Base-by-base conservation (phyloP, 169 alveolate genomes). In the Plasmodium vivax region DNA sequence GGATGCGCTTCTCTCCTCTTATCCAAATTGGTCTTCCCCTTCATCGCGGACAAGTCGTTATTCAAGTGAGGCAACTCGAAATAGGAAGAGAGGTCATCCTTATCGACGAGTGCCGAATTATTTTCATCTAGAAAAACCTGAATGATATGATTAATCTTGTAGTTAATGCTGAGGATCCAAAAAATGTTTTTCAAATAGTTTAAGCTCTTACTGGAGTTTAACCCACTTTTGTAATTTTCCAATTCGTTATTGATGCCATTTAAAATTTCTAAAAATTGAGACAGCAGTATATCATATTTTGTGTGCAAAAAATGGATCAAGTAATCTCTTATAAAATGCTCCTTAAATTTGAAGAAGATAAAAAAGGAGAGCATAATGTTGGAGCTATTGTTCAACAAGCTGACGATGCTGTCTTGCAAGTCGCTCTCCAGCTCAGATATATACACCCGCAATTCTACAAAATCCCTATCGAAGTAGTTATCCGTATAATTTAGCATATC, bases 401-500 rank as follows among this genome's bases (percentile, higher is more conserved):
- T 98, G 36, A 82, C 99, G 72, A 96, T 81, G 83, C 94, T 93
- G 56, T 96, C 94, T 83, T 95, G 95, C 74, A 94, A 87, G 45
- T 92, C 93, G 54, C 94, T 85, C 79, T 90, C 96, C 47, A 98
- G 96, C 43, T 97, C 97, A 68, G 98, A 97, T 62, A 98, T 98
- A 71, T 98, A 98, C 30, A 98, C 99, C 84, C 98, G 98, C 96
- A 99, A 98, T 96, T 98, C 99, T 51, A 99, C 99, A 95, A 98
- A 99, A 93, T 98, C 99, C 94, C 99, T 97, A 96, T 99, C 99
- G 93, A 99, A 99, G 72, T 98, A 97, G 84, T 98, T 99, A 95
- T 98, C 97, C 83, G 96, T 97, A 95, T 97, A 98, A 93, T 99
- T 99, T 81, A 99, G 95, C 82, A 99, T 98, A 95, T 98, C 99